phyloP scores from a whole-genome alignment of 805 yeast genomes.

The Debaryomyces tyrocola region DNA sequence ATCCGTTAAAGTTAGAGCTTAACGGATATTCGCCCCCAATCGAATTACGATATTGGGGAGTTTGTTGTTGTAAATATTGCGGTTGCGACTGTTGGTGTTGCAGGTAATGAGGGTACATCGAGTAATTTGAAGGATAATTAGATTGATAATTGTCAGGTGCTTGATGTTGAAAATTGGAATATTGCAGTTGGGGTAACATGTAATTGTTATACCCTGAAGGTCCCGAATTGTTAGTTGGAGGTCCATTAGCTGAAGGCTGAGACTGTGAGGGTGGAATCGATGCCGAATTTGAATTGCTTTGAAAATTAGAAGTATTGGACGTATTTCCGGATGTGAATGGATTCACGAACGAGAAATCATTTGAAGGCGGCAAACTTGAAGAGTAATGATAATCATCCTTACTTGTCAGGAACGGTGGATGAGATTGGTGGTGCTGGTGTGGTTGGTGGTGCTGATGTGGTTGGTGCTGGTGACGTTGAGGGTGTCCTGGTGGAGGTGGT shows the following conservation, averaged over 20 bases:
- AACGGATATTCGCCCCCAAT: not conserved
- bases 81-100: not conserved
- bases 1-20: not conserved
- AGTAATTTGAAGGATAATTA: not conserved
- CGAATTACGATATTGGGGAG: not conserved
- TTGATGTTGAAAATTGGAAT: not conserved
- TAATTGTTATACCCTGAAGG: not conserved
- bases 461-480: conserved; percentile 6
- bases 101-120: not conserved
- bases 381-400: not conserved
- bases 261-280: not conserved
- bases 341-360: conserved; percentile 8
- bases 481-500: conserved; percentile 5
- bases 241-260: conserved; percentile 1
- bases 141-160: not conserved
- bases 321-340: not conserved
- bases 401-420: not conserved
- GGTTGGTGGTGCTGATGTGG: conserved; percentile 4
- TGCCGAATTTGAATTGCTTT: not conserved
- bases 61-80: not conserved
- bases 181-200: not conserved
- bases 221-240: not conserved
- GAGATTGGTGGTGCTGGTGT: conserved; percentile 5
- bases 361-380: conserved; percentile 7
- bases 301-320: not conserved